A percentile compares a stretch with the other conserved stretches of the same genome.
These are phyloP conservation scores for Cyanodermella asteris DNA, from an alignment of 2,329 filamentous ascomycete species.

Conservation along the genomic window DNA sequence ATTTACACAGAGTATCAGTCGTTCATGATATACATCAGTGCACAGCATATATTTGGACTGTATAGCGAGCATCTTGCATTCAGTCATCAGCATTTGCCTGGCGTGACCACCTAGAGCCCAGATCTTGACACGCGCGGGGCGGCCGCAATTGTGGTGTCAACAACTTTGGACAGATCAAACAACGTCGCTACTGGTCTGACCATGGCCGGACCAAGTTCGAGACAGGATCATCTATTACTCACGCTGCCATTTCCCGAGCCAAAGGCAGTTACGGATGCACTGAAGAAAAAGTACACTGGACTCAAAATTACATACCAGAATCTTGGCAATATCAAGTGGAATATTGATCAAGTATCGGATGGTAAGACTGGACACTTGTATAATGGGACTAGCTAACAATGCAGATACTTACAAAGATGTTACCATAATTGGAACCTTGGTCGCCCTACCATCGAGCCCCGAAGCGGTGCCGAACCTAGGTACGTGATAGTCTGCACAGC, in stretches of 20 bases:
- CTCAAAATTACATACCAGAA: slow-evolving; percentile 22
- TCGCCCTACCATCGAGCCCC: slow-evolving; percentile 19
- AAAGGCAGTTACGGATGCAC: slow-evolving; percentile 15
- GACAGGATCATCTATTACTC: slow-evolving; percentile 23
- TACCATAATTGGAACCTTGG: slow-evolving; percentile 27
- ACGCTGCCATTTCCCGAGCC: slow-evolving; percentile 21
- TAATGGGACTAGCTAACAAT: slow-evolving; percentile 1
- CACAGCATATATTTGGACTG: no score
- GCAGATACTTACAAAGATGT: slow-evolving; percentile 19
- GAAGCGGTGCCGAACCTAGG: slow-evolving; percentile 10
- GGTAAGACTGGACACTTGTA: slow-evolving; percentile 1
- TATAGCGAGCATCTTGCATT: no score
- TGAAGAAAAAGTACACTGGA: slow-evolving; percentile 21
- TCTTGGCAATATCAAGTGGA: slow-evolving; percentile 10
- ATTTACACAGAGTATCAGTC: no score
- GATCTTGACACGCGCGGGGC: no score
- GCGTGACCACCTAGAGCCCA: no score
- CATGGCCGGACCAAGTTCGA: no score
- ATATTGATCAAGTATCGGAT: no score
- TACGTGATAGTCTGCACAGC: slow-evolving; percentile 1
- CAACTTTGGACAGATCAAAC: no score
- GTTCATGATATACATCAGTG: no score
- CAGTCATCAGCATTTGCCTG: no score
- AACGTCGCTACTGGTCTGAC: no score
- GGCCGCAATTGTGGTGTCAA: no score